Evolutionary conservation across 2,329 filamentous ascomycete genomes (phyloP), one percentile per base, ranked within the genome.

Genomic region (Talaromyces rugulosus): DNA sequence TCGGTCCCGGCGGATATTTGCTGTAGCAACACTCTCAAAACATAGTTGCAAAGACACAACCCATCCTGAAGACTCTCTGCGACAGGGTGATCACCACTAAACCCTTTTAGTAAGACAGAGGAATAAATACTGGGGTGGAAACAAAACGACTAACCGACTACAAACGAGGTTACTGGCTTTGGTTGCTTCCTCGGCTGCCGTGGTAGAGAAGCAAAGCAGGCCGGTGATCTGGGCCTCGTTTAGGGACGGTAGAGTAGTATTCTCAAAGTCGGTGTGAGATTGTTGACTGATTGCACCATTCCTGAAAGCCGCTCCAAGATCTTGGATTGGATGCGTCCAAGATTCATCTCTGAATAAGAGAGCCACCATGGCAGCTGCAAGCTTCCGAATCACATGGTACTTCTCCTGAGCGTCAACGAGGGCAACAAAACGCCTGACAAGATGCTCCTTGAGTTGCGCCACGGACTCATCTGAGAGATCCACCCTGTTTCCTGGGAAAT

Each of bases 351-450:
- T 77, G 30, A 76, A 70, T 63, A 80, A 81, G 55, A 80, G 75
- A 3, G 78, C 74, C 31, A 77, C 74, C 42, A 82, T 66, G 53
- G 76, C 77, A 16, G 78, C 75, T 51, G 77, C 74, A 34, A 82
- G 65, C 69, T 89, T 68, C 69, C 81, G 60, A 72, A 82, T 56
- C 62, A 82, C 68, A 66, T 81, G 64, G 59, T 69, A 64, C 30
- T 68, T 71, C 65, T 80, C 78, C 16, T 70, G 70, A 9, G 69
- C 66, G 56, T 73, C 73, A 23, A 78, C 72, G 31, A 80, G 66
- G n/a, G 71, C 64, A 12, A 80, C 72, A 64, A 79, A 80, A 64
- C 75, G 74, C 54, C 74, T 71, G 14, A 80, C 69, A n/a, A 82
- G 69, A 23, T 74, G 75, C 27, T 72, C 71, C 42, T 80, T 68